Evolutionary conservation across 768 basidiomycete genomes (phyloP), one percentile per base, ranked within the genome.

Genomic region (Hemileccinum rubropunctum): DNA sequence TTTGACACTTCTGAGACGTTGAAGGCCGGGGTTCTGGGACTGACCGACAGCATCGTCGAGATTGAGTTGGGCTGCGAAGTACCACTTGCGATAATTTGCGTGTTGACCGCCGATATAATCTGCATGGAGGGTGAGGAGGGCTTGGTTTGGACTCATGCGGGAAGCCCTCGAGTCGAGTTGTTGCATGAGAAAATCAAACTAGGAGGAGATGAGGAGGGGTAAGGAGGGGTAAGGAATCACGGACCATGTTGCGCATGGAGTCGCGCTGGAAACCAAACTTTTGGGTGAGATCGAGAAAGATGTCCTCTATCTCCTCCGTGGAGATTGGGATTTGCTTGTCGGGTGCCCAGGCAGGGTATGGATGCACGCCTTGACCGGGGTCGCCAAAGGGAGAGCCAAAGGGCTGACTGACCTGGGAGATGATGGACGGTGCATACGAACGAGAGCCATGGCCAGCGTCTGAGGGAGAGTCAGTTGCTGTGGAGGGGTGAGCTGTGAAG

Each of bases 21-120:
- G 85, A 21, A 97, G 79, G 54, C 94, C 94, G 12, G 92, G 91
- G 69, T 98, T 97, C 65, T 95, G 89, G 9, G 87, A 83, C 58
- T 93, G 88, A 42, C 97, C 97, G 51, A 98, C 94, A 26, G 95
- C 95, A 62, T 99, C 97, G 73, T 99, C 97, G 50, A 99, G 87
- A 68, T 98, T 95, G 68, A 99, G 88, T 67, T 99, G 97, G 12
- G 95, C 94, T 33, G 97, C 97, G 68, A 98, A 99, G 68, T 99
- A 99, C 97, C 97, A 98, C 71, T 98, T 98, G 68, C 97, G 89
- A 70, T 98, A 98, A 75, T 98, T 98, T 59, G 97, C 97, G 65
- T 98, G 90, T 64, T 93, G 91, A 40, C 97, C 97, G 49, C 97
- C 97, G 53, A 99, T 98, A 71, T 98, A 99, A 71, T 99, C 95